Evolutionary conservation across 73 alveolate genomes (phyloP).

Genomic region (Paramecium tetraurelia): DNA sequence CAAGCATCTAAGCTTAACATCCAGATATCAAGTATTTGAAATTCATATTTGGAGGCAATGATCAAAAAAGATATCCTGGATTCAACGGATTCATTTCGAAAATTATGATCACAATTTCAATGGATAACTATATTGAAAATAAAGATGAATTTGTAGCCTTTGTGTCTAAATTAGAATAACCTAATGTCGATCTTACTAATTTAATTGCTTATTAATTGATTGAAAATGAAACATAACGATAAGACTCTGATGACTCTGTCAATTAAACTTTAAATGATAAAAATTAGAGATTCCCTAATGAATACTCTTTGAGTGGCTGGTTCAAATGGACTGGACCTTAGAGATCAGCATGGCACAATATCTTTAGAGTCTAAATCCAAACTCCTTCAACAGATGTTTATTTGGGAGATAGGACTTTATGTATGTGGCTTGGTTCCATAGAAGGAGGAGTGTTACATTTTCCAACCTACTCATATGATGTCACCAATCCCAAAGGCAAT

Average conservation of each 20-base stretch:
- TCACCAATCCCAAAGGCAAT: not conserved
- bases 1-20: not conserved
- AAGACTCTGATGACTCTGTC: not conserved
- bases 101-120: not conserved
- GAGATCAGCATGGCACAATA: not conserved
- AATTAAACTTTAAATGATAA: not conserved
- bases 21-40: not conserved
- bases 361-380: conserved; percentile 20
- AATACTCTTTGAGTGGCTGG: conserved; percentile 32
- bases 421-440: not conserved
- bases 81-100: not conserved
- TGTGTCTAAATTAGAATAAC: not conserved
- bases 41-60: not conserved
- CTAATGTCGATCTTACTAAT: not conserved
- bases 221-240: not conserved
- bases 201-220: not conserved
- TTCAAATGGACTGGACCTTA: not conserved
- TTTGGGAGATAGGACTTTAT: conserved; percentile 21
- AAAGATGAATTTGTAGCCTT: not conserved
- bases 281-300: not conserved
- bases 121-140: not conserved
- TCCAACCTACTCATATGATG: not conserved
- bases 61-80: conserved; percentile 25
- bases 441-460: not conserved
- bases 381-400: not conserved